Percentiles rank a stretch among this genome's conserved stretches.
Evolutionary conservation across 371 early-diverging fungal species (phyloP).

Genomic region (Umbelopsis sp.): DNA sequence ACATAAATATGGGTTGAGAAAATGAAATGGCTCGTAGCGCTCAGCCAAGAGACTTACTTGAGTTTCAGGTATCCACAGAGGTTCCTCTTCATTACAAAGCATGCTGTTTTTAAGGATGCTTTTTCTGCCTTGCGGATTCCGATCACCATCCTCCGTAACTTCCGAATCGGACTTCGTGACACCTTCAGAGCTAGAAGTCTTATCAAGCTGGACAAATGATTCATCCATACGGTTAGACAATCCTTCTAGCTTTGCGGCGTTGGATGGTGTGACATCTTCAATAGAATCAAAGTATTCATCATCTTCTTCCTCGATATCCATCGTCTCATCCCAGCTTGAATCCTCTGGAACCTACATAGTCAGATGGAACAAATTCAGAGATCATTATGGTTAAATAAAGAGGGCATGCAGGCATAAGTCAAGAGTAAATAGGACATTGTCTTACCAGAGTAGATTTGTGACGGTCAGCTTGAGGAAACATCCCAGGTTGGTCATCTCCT

Average conservation of each 20-base stretch:
- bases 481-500: conserved; percentile 25
- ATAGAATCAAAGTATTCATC: conserved; percentile 39
- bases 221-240: conserved; percentile 54
- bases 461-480: neutral
- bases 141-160: conserved; percentile 30
- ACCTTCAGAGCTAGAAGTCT: conserved; percentile 17
- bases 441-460: neutral
- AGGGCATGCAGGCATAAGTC: too few relatives aligned
- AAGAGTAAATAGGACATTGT: too few relatives aligned
- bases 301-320: conserved; percentile 12
- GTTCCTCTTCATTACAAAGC: conserved; percentile 58
- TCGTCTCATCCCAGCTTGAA: conserved; percentile 4
- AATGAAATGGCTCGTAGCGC: neutral
- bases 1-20: neutral
- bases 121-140: conserved; percentile 15
- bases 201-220: conserved; percentile 40
- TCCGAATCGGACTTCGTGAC: conserved; percentile 23
- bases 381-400: too few relatives aligned
- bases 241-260: conserved; percentile 33
- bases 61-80: conserved; percentile 72
- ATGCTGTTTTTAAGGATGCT: conserved; percentile 40
- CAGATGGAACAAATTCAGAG: neutral
- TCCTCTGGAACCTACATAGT: neutral
- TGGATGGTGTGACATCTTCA: conserved; percentile 30
- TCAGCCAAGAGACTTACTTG: conserved; percentile 47